phyloP scores from a whole-genome alignment of 2,329 filamentous ascomycete genomes.

The Thelonectria olida region DNA sequence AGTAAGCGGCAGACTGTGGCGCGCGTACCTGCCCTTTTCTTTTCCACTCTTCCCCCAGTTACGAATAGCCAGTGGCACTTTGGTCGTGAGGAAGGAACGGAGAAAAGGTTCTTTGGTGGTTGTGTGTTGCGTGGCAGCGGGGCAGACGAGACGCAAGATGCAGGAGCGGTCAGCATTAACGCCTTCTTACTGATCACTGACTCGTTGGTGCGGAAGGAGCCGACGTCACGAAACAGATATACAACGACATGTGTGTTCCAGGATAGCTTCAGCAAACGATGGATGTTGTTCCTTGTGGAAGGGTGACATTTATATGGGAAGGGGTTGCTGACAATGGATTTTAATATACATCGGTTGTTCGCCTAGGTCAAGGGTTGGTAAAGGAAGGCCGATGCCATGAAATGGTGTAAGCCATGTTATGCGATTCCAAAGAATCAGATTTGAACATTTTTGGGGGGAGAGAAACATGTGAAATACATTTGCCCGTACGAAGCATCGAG shows the following conservation, averaged over 20 bases:
- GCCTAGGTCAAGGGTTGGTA: not conserved
- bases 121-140: slow-evolving; percentile 18
- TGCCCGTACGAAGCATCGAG: too few relatives aligned
- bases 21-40: not conserved
- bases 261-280: not conserved
- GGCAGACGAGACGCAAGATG: slow-evolving; percentile 12
- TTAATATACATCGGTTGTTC: not conserved
- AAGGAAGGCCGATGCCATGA: not conserved
- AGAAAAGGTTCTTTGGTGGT: slow-evolving; percentile 5
- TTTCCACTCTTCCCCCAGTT: not conserved
- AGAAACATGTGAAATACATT: too few relatives aligned
- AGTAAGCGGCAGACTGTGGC: not conserved
- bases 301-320: not conserved
- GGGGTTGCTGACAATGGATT: not conserved
- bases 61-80: too few relatives aligned
- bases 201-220: not conserved
- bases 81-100: not conserved
- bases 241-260: too few relatives aligned
- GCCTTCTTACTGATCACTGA: not conserved
- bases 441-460: too few relatives aligned
- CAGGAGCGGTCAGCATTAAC: slow-evolving; percentile 5
- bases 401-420: not conserved
- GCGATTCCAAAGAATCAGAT: not conserved
- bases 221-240: slow-evolving; percentile 1
- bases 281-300: not conserved